Conservation (phyloP, 352 stramenopile species). For the Halophytophthora polymorphica region DNA sequence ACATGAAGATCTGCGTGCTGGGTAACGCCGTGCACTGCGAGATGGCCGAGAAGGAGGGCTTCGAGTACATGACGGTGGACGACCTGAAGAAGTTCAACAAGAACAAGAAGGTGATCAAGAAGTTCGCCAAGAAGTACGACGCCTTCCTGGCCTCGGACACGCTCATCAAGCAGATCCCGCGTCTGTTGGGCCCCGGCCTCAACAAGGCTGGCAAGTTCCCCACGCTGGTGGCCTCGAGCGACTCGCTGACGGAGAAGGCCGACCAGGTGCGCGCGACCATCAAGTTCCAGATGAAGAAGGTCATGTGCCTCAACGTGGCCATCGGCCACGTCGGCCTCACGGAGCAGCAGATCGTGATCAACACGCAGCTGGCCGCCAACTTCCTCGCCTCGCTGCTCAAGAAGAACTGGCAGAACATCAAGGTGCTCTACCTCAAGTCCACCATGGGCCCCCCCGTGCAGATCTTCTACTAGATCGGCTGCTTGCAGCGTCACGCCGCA, state of each 20-base stretch:
- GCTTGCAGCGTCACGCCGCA: neutral
- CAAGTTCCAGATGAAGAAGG: constrained; percentile 99
- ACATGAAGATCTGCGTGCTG: constrained; percentile 98
- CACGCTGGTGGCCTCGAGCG: constrained; percentile 92
- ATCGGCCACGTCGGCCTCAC: constrained; percentile 96
- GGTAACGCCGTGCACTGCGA: constrained; percentile 99
- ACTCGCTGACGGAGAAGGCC: constrained; percentile 98
- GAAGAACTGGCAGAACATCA: constrained; percentile 99
- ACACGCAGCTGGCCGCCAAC: constrained; percentile 98
- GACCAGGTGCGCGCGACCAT: constrained; percentile 97
- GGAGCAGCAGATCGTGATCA: constrained; percentile 96
- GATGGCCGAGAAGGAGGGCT: constrained; percentile 96
- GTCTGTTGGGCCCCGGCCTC: constrained; percentile 98
- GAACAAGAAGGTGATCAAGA: constrained; percentile 99
- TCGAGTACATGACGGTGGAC: constrained; percentile 98
- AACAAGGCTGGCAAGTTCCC: constrained; percentile 99
- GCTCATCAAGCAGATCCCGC: constrained; percentile 99
- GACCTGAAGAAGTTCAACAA: constrained; percentile 99
- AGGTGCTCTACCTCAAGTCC: constrained; percentile 99
- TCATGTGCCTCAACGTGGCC: constrained; percentile 99
- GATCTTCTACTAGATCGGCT: constrained; percentile 97
- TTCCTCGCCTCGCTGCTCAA: constrained; percentile 99
- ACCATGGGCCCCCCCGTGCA: constrained; percentile 98
- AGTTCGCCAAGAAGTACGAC: constrained; percentile 99
- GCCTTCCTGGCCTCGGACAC: constrained; percentile 99